These are phyloP conservation scores for Stephania yunnanensis DNA, from an alignment of 164 flowering plant species.

Conservation along the genomic window DNA sequence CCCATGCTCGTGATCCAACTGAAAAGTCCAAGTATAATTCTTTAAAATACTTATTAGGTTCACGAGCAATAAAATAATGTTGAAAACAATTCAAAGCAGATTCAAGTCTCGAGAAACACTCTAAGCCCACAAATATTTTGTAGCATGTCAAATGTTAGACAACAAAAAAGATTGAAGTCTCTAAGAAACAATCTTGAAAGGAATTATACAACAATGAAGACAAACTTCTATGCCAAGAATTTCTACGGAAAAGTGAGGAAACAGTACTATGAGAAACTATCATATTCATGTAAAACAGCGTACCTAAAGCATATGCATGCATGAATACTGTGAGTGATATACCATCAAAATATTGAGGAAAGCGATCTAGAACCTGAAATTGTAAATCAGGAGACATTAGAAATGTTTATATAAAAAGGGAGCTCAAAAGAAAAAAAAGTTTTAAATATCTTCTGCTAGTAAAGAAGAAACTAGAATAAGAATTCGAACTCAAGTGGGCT, in stretches of 20 bases:
- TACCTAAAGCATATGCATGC: constrained; percentile 75
- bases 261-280: not conserved
- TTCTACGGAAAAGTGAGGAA: not conserved
- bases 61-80: not conserved
- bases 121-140: not conserved
- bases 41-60: constrained; percentile 4
- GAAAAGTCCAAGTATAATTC: constrained; percentile 25
- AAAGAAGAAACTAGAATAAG: not conserved
- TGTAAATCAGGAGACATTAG: not conserved
- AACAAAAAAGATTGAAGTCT: not conserved
- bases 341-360: constrained; percentile 34
- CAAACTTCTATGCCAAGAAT: not conserved
- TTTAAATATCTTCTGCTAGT: not conserved
- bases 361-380: constrained; percentile 44
- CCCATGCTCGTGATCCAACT: constrained; percentile 91
- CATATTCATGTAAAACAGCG: constrained; percentile 8
- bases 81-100: not conserved
- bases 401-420: not conserved
- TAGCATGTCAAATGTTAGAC: not conserved
- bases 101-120: not conserved
- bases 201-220: not conserved
- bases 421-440: not conserved
- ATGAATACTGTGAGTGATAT: constrained; percentile 43
- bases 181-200: not conserved
- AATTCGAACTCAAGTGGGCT: not conserved